Evolutionary conservation across 2,329 filamentous ascomycete genomes (phyloP).

Genomic region (Endocalyx cinctus): DNA sequence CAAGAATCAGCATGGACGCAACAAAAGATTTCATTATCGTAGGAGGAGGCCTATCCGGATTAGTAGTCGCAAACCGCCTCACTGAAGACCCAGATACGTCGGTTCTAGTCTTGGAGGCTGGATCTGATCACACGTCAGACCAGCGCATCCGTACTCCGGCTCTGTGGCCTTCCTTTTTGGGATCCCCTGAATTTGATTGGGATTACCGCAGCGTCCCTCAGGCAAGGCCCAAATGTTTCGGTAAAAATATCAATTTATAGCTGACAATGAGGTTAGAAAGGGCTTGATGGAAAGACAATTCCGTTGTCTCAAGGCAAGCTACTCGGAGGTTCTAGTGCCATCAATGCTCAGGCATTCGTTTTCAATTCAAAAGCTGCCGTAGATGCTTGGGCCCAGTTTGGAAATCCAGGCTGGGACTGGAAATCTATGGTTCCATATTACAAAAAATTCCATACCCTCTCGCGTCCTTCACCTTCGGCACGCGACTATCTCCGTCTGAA

Average conservation of each 20-base stretch:
- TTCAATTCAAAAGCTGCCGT: constrained; percentile 17
- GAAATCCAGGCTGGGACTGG: constrained; percentile 32
- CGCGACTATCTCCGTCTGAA: constrained; percentile 10
- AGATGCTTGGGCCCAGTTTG: constrained; percentile 35
- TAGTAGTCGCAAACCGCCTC: constrained; percentile 14
- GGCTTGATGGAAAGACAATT: constrained; percentile 2
- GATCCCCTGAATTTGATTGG: constrained; percentile 3
- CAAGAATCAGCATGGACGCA: no score
- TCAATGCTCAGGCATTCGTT: constrained; percentile 25
- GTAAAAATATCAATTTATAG: not conserved
- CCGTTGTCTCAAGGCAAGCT: constrained; percentile 3
- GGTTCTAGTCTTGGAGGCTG: constrained; percentile 4
- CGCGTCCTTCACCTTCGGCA: constrained; percentile 7
- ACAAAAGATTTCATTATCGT: constrained; percentile 13
- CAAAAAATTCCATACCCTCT: constrained; percentile 30
- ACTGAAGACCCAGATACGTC: constrained; percentile 8
- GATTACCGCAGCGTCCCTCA: constrained; percentile 4
- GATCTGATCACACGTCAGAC: constrained; percentile 1
- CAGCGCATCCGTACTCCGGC: constrained; percentile 4
- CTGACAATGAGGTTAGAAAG: constrained; percentile 2
- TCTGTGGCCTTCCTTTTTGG: constrained; percentile 3
- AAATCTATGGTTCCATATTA: constrained; percentile 27
- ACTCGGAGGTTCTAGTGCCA: constrained; percentile 8
- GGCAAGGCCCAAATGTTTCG: constrained; percentile 1
- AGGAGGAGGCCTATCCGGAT: constrained; percentile 13